These are phyloP conservation scores for Purpureocillium takamizusanense DNA, from an alignment of 2,329 filamentous ascomycete genomes.

Conservation along the genomic window DNA sequence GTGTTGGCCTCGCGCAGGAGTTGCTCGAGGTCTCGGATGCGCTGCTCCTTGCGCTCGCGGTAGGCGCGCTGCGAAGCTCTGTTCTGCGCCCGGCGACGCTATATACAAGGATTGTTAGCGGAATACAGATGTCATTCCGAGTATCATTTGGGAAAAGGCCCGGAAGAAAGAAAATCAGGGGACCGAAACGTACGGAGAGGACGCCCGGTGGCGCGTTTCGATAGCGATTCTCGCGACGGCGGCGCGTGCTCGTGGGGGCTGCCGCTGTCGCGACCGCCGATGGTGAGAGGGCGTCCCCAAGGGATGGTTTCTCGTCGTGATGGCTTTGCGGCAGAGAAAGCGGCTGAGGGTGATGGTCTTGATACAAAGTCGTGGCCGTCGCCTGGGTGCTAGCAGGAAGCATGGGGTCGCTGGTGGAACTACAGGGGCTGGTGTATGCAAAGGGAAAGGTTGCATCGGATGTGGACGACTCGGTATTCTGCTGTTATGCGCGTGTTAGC, in stretches of 20 bases:
- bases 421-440: slow-evolving; percentile 6
- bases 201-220: slow-evolving; percentile 42
- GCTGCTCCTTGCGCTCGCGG: slow-evolving; percentile 37
- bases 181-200: slow-evolving; percentile 29
- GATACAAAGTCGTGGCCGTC: no score
- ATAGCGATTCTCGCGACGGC: slow-evolving; percentile 42
- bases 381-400: not conserved
- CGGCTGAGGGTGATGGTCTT: no score
- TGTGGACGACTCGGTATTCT: not conserved
- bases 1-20: slow-evolving; percentile 44
- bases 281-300: no score
- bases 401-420: slow-evolving; percentile 6
- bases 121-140: no score
- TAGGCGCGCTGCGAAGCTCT: slow-evolving; percentile 22
- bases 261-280: no score
- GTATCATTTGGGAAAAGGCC: not conserved
- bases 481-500: not conserved
- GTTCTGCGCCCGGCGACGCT: slow-evolving; percentile 23
- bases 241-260: not conserved
- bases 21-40: slow-evolving; percentile 53
- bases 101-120: slow-evolving; percentile 3
- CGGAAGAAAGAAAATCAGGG: not conserved
- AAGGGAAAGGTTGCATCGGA: not conserved
- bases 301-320: no score
- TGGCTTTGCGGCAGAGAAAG: no score